Evolutionary conservation across 2,329 filamentous ascomycete species (phyloP), one percentile per base, ranked within the genome.

Genomic region (Penicillium sp.): DNA sequence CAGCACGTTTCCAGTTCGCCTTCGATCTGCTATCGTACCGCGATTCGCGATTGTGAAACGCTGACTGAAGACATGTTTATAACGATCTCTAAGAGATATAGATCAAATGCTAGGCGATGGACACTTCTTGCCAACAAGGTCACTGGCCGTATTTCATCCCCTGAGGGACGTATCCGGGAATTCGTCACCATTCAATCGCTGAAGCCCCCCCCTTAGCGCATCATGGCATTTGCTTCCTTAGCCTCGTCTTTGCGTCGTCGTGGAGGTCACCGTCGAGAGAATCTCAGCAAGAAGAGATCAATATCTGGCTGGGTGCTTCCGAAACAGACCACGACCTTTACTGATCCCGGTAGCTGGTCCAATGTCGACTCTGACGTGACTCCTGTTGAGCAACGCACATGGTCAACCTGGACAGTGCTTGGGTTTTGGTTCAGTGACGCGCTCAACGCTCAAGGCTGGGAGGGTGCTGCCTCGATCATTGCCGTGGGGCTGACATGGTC

Each of bases 351-450:
- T 39, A 39, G 37, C 24, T 60, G 72, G 71, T 70, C 69, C 11
- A 76, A 75, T 48, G 66, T 71, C 36, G 73, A 76, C 53, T 64
- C 62, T 47, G 73, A 75, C 54, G 69, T 72, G 0, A 74, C 72
- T 9, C 73, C 73, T 12, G 40, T 70, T 9, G 71, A 76, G 34
- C 65, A 69, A 28, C 63, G 72, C 12, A 75, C 70, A 1, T 76
- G 74, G 74, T 67, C 68, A 1, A 64, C 64, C 2, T 66, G 66
- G 48, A 68, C 69, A 2, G 65, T 73, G 28, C 56, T 71, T 4
- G 69, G 69, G 1, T 77, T 71, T 55, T 76, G 74, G 74, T 68
- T 75, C 49, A 66, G 60, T 12, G 73, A 76, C 58, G 65, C 70
- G 8, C 59, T 75, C 54, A 73, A 72, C 44, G 70, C 71, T 26